A percentile compares a stretch with the other conserved stretches of the same genome.
Evolutionary conservation across 257 asterid species (phyloP).

Genomic region (Solanum sparsipilum): DNA sequence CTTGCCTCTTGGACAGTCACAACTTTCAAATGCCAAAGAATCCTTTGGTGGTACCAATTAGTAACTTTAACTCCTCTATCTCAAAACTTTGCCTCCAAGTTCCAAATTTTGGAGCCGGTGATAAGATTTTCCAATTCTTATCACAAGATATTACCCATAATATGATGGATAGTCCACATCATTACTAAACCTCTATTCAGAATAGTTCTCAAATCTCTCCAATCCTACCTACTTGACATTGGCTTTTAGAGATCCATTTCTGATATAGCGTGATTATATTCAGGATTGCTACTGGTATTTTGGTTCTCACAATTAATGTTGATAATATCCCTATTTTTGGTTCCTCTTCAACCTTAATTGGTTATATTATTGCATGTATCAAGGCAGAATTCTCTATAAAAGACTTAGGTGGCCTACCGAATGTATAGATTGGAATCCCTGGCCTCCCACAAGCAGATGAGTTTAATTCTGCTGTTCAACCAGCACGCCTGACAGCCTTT

Average conservation of each 20-base stretch:
- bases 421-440: neutral
- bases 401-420: neutral
- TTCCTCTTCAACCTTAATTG: neutral
- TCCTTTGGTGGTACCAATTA: neutral
- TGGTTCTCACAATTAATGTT: neutral
- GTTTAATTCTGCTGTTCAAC: neutral
- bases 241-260: neutral
- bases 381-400: neutral
- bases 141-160: neutral
- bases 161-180: neutral
- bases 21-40: neutral
- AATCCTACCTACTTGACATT: neutral
- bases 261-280: neutral
- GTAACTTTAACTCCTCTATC: neutral
- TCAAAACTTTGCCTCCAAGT: neutral
- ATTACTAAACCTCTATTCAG: neutral
- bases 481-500: neutral
- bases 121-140: neutral
- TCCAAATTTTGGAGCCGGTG: neutral
- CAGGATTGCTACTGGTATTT: neutral
- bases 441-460: neutral
- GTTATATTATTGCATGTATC: neutral
- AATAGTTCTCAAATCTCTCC: neutral
- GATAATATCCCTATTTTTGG: neutral
- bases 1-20: neutral